Base-by-base conservation (phyloP, 345 rosid genomes). In the Salix dunnii region DNA sequence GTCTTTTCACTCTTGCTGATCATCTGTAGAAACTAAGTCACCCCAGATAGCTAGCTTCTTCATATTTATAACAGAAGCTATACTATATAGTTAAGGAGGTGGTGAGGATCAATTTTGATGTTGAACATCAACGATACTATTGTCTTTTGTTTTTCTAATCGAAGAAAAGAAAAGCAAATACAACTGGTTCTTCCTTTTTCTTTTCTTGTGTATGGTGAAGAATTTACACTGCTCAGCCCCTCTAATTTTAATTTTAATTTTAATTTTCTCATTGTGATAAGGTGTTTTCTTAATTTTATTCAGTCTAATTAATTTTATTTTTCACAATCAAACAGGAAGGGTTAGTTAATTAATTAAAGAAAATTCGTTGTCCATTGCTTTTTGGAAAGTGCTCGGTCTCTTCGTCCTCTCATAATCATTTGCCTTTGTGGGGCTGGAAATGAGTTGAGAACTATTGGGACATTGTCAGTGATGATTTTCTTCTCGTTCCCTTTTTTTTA, bases 1-100 rank as follows among this genome's bases (percentile, higher is more conserved):
- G 43, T 73, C 88, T 12, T 87, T 87, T 62, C 79, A 74, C 74
- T 85, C 88, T 67, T 87, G 84, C 53, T 85, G 36, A 78, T 28
- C n/a, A 2, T 53, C 21, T 53, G 61, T 53, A 21, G 27, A 53
- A 53, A 53, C 27, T 0, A 53, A 21, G 27, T 53, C 9, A 53
- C 27, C 61, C 61, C 61, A 21, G 21, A 21, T 53, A 21, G 4
- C 9, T 53, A 53, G 61, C 23, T 53, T 53, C 61, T 53, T 20
- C 61, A 20, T 53, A 53, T 21, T 53, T 53, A 51, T 51, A 20
- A 2, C 23, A 8, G 61, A 53, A 8, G 27, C 27, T 51, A 51
- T 51, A 18, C 2, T 6, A 12, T 3, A 46, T 46, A 46, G 51
- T 6, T 51, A 51, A 51, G 21, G 58, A 51, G 58, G 23, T 20